A percentile compares a stretch with the other conserved stretches of the same genome.
phyloP scores from a whole-genome alignment of 441 rosid species.

The Omphalea diandra region DNA sequence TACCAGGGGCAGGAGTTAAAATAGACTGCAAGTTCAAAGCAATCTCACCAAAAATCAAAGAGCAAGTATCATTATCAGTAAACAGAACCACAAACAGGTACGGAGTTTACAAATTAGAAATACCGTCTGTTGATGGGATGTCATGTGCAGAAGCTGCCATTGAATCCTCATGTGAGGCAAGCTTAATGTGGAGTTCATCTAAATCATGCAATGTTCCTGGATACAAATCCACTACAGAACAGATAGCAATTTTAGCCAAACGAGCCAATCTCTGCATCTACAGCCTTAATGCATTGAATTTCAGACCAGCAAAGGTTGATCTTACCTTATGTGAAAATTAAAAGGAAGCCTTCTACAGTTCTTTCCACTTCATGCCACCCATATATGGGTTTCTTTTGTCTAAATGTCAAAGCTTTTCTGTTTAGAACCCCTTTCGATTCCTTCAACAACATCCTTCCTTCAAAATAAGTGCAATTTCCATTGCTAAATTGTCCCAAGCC shows the following conservation, averaged over 20 bases:
- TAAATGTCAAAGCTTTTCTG: conserved; percentile 9
- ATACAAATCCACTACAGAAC: conserved; percentile 67
- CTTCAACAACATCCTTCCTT: conserved; percentile 1
- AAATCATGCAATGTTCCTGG: conserved; percentile 81
- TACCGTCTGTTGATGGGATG: conserved; percentile 76
- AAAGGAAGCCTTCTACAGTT: conserved; percentile 8
- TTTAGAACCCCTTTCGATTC: conserved; percentile 7
- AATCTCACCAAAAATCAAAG: conserved; percentile 53
- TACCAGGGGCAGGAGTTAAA: conserved; percentile 80
- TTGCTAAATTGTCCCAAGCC: conserved; percentile 2
- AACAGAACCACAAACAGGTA: conserved; percentile 81
- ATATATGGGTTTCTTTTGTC: not conserved
- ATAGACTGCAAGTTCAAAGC: conserved; percentile 79
- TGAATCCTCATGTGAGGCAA: conserved; percentile 71
- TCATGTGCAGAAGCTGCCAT: conserved; percentile 67
- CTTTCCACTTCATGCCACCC: not conserved
- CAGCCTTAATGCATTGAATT: conserved; percentile 68
- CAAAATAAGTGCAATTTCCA: conserved; percentile 11
- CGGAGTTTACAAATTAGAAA: conserved; percentile 73
- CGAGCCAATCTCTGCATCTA: conserved; percentile 69
- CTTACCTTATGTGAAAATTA: conserved; percentile 54
- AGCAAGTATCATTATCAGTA: conserved; percentile 64
- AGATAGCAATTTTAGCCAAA: conserved; percentile 61
- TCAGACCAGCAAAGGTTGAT: conserved; percentile 68
- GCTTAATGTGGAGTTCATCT: conserved; percentile 55